These are phyloP conservation scores for Blumeria graminis DNA, from an alignment of 2,329 filamentous ascomycete genomes.

Conservation along the genomic window DNA sequence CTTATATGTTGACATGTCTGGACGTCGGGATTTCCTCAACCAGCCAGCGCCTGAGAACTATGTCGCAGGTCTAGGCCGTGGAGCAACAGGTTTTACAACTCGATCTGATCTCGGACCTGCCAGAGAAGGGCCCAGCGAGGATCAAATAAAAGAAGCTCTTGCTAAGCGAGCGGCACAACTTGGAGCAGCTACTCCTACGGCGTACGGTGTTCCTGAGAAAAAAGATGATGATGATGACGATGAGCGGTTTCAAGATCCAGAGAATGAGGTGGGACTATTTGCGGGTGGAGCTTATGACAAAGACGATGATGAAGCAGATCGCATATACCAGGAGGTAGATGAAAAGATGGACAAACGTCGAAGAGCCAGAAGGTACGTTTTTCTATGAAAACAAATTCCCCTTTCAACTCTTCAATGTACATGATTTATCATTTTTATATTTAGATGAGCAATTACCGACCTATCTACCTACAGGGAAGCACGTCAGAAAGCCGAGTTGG, in stretches of 20 bases:
- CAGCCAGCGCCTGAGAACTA: slow-evolving; percentile 72
- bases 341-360: slow-evolving; percentile 88
- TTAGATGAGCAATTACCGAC: slow-evolving; percentile 58
- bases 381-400: slow-evolving; percentile 9
- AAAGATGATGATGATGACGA: slow-evolving; percentile 46
- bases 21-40: slow-evolving; percentile 63
- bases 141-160: slow-evolving; percentile 94
- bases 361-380: slow-evolving; percentile 62
- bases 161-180: slow-evolving; percentile 78
- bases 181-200: slow-evolving; percentile 43
- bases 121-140: slow-evolving; percentile 81
- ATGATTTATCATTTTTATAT: slow-evolving; percentile 40
- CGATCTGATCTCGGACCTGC: slow-evolving; percentile 89
- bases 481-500: slow-evolving; percentile 70
- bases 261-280: slow-evolving; percentile 90
- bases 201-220: slow-evolving; percentile 34
- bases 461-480: slow-evolving; percentile 56
- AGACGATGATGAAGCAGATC: slow-evolving; percentile 91
- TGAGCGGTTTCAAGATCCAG: slow-evolving; percentile 77
- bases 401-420: slow-evolving; percentile 18
- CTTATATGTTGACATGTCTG: slow-evolving; percentile 10
- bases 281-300: slow-evolving; percentile 90
- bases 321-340: slow-evolving; percentile 86
- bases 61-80: slow-evolving; percentile 88
- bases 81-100: slow-evolving; percentile 93